Percentiles rank a stretch among this genome's conserved stretches.
Evolutionary conservation across 2,329 filamentous ascomycete species (phyloP).

Genomic region (Colletotrichum truncatum): DNA sequence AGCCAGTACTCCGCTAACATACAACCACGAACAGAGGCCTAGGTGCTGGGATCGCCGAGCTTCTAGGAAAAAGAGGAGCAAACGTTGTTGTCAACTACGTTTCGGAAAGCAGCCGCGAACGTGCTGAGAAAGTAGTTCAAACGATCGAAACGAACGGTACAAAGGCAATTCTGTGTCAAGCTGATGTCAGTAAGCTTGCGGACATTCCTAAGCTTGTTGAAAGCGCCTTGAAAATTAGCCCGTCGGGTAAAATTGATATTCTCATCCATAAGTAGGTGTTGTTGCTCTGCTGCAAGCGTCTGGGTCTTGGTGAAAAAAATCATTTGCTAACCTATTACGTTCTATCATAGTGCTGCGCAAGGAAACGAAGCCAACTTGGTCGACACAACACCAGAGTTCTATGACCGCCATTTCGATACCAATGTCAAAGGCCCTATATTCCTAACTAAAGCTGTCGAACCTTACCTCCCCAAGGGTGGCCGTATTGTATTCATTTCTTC

Average conservation of each 20-base stretch:
- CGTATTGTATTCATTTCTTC: slow-evolving; percentile 46
- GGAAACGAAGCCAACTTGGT: slow-evolving; percentile 3
- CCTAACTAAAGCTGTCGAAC: slow-evolving; percentile 41
- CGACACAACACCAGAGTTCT: slow-evolving; percentile 11
- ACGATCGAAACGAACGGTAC: slow-evolving; percentile 29
- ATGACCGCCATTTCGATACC: slow-evolving; percentile 8
- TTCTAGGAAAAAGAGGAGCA: slow-evolving; percentile 67
- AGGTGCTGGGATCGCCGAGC: slow-evolving; percentile 51
- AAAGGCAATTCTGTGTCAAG: slow-evolving; percentile 29
- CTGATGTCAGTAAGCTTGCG: slow-evolving; percentile 29
- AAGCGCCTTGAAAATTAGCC: slow-evolving; percentile 31
- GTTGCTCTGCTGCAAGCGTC: too few relatives aligned
- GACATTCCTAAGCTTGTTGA: slow-evolving; percentile 33
- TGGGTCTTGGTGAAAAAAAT: too few relatives aligned
- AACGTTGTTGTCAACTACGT: slow-evolving; percentile 35
- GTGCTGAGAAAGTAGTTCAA: slow-evolving; percentile 31
- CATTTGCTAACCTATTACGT: too few relatives aligned
- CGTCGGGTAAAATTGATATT: slow-evolving; percentile 36
- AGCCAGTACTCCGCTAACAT: too few relatives aligned
- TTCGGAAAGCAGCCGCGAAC: slow-evolving; percentile 26
- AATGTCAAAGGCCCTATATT: slow-evolving; percentile 36
- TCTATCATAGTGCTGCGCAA: slow-evolving; percentile 13
- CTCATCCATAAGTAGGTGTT: slow-evolving; percentile 35
- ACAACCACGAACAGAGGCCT: slow-evolving; percentile 66
- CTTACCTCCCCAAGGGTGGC: slow-evolving; percentile 39